Evolutionary conservation across 805 yeast genomes (phyloP), one percentile per base, ranked within the genome.

Genomic region (Kluyveromyces dobzhanskii): DNA sequence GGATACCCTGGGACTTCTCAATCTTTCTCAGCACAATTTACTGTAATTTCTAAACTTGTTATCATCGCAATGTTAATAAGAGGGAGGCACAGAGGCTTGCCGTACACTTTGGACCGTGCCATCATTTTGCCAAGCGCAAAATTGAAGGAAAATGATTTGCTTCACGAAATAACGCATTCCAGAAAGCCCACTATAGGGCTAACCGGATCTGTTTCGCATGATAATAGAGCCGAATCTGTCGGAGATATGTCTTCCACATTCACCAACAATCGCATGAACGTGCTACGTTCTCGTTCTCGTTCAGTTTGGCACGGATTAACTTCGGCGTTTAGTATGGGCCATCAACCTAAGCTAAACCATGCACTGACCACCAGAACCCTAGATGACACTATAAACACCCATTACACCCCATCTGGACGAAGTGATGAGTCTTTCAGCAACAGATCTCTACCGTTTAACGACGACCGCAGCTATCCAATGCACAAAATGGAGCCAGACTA

Each of bases 81-180:
- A 65, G 97, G 98, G 8, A 72, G 97, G 43, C 97, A 88, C 54
- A 85, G 98, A 72, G 97, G 97, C 27, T 69, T 92, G 43, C 98
- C 98, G 1, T 87, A 90, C 56, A 69, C 88, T 0, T 72, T 92
- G 42, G 98, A 92, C 62, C 77, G 98, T 57, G 97, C 98, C 27
- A 83, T 92, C 47, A 79, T 90, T 70, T 59, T 90, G 37, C 90
- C 94, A 6, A 75, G 81, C 38, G 80, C 78, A 12, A 72, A 75
- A 44, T 69, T 81, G 72, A 71, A 72, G 19, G 62, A 67, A 49
- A 66, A 82, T 49, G 92, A 82, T 59, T 67, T 64, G 43, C 62
- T 73, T 10, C 83, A 79, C 58, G 81, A 50, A 17, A 24, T 49
- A 33, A 48, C 50, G 27, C 38, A 51, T 35, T 43, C 46, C 35